Evolutionary conservation across 1,139 yeast genomes (phyloP), one percentile per base, ranked within the genome.

Genomic region (Yamadazyma jaroonii): DNA sequence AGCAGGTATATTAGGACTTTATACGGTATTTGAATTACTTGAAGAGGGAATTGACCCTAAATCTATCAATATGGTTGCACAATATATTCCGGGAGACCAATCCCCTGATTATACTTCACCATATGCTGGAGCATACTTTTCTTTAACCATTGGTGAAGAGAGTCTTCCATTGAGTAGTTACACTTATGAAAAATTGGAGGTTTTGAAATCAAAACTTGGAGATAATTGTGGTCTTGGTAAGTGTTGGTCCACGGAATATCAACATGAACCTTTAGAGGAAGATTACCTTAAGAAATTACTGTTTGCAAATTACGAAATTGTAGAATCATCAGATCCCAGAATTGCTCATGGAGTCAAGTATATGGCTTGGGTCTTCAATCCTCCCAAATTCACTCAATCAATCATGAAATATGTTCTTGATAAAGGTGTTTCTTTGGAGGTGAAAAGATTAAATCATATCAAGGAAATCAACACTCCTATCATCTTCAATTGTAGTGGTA

Each of bases 401-500:
- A 25, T 48, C 22, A 35, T 38, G 13, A 26, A 25, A n/a, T 47
- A 47, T 34, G 31, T 45, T 14, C 30, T 29, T 11, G 5, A 23
- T 5, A 23, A 41, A 36, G 51, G 49, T 10, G 50, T 48, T 3
- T 40, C 44, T 0, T 75, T 81, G 41, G 45, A 53, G 9, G 66
- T 77, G 43, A 54, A 57, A 24, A 67, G 62, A 28, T 46, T 82
- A 25, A 52, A 63, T 1, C 79, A 79, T 49, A 65, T 83, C 33
- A 56, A 73, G 7, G 79, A 81, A 46, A 85, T 83, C 0, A 78
- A 49, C 38, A 14, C 66, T 37, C 63, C 61, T 77, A 10, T 57
- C 3, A 81, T 82, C 10, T 80, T 83, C 67, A 84, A 84, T 50
- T 82, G 89, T 56, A 66, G 85, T 0, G 92, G 90, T 11, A 64